Evolutionary conservation across 306 rosid genomes (phyloP).

Genomic region (cucumber (Cucumis sativus)): DNA sequence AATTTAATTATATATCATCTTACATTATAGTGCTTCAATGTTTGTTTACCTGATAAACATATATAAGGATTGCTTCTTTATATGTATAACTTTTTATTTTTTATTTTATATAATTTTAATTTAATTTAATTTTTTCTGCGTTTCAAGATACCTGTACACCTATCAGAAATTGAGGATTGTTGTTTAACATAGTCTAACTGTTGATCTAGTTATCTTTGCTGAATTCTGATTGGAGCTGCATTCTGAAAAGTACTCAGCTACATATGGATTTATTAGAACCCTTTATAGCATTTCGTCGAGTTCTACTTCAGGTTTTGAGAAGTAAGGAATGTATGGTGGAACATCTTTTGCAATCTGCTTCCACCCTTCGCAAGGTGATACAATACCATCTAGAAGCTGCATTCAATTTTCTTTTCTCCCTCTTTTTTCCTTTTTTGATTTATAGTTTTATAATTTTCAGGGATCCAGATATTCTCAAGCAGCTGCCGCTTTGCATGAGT

Average conservation of each 20-base stretch:
- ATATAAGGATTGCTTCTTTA: neutral
- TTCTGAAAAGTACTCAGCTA: slow-evolving; percentile 56
- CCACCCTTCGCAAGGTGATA: slow-evolving; percentile 78
- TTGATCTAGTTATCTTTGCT: slow-evolving; percentile 53
- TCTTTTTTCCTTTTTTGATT: neutral
- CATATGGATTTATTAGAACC: slow-evolving; percentile 92
- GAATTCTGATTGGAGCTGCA: slow-evolving; percentile 61
- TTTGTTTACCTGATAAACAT: neutral
- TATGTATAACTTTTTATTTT: neutral
- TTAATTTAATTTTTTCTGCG: no score
- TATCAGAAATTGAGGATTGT: neutral
- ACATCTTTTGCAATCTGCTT: slow-evolving; percentile 76
- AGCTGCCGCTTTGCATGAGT: slow-evolving; percentile 82
- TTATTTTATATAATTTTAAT: no score
- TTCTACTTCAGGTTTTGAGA: slow-evolving; percentile 65
- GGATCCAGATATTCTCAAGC: slow-evolving; percentile 90
- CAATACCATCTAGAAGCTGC: slow-evolving; percentile 7
- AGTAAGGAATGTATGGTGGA: slow-evolving; percentile 49
- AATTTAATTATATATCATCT: no score
- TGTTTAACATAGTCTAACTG: neutral
- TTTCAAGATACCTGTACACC: neutral
- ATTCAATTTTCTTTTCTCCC: neutral
- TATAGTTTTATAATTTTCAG: slow-evolving; percentile 23
- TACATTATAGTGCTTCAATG: neutral
- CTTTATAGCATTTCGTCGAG: slow-evolving; percentile 78